Conservation (phyloP, 495 filamentous ascomycete species). For the Aspergillus ellipticus region DNA sequence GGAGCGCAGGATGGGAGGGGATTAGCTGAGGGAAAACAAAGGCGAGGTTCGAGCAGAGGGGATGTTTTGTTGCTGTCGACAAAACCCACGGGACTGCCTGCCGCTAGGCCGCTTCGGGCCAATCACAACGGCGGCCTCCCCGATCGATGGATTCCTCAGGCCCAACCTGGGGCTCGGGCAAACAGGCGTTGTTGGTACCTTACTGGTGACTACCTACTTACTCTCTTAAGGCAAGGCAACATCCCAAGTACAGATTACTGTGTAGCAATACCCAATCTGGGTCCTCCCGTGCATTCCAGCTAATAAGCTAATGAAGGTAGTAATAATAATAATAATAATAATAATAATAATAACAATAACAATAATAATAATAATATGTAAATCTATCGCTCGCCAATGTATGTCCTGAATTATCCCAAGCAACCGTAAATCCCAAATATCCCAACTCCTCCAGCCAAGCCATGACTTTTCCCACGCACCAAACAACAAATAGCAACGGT, state of each 20-base stretch:
- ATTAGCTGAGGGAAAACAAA: slow-evolving; percentile 27
- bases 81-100: slow-evolving; percentile 39
- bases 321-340: background rate
- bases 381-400: slow-evolving; percentile 14
- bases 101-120: slow-evolving; percentile 27
- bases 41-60: slow-evolving; percentile 24
- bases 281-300: no score
- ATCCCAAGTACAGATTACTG: no score
- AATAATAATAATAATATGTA: background rate
- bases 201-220: no score
- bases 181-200: no score
- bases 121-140: slow-evolving; percentile 27
- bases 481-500: slow-evolving; percentile 17
- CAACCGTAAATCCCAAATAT: slow-evolving; percentile 2
- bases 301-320: no score
- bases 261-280: no score
- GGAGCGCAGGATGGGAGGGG: slow-evolving; percentile 7
- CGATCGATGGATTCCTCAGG: slow-evolving; percentile 20
- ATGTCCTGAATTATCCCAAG: slow-evolving; percentile 10
- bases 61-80: slow-evolving; percentile 41
- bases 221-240: background rate
- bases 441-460: background rate
- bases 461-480: slow-evolving; percentile 3
- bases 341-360: background rate
- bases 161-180: background rate